A percentile compares a stretch with the other conserved stretches of the same genome.
phyloP scores from a whole-genome alignment of 257 asterid genomes.

The Solanum ossicruentum region DNA sequence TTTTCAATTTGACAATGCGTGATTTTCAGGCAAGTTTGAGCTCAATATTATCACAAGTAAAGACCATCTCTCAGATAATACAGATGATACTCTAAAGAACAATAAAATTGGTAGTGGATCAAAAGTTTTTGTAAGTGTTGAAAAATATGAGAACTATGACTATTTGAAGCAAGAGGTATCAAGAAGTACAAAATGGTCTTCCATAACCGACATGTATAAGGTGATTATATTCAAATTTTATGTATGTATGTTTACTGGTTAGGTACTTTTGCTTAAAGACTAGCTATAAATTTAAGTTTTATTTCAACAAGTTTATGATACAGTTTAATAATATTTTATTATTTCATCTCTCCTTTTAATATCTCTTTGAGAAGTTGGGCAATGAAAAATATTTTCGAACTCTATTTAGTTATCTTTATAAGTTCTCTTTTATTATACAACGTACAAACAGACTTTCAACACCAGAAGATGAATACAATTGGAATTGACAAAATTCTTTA shows the following conservation, averaged over 20 bases:
- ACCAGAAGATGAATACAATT: background rate
- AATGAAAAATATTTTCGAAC: background rate
- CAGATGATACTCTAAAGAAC: too few species aligned
- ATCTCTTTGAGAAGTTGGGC: background rate
- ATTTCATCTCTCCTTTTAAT: background rate
- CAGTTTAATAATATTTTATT: background rate
- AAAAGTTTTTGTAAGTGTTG: too few species aligned
- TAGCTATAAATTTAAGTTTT: background rate
- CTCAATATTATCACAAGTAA: background rate
- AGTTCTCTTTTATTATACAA: background rate
- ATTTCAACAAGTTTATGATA: background rate
- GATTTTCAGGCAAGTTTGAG: background rate
- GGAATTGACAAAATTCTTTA: background rate
- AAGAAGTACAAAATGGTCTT: background rate
- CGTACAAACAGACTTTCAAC: background rate
- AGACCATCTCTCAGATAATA: too few species aligned
- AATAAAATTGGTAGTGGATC: too few species aligned
- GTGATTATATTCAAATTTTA: background rate
- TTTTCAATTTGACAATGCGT: background rate
- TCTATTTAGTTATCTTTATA: background rate
- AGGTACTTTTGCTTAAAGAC: background rate
- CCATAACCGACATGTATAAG: background rate
- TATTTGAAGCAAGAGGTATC: background rate
- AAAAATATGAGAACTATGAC: background rate
- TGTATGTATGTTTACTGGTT: background rate